These are phyloP conservation scores for Rhododendron griersonianum DNA, from an alignment of 148 eudicot species.

Conservation along the genomic window DNA sequence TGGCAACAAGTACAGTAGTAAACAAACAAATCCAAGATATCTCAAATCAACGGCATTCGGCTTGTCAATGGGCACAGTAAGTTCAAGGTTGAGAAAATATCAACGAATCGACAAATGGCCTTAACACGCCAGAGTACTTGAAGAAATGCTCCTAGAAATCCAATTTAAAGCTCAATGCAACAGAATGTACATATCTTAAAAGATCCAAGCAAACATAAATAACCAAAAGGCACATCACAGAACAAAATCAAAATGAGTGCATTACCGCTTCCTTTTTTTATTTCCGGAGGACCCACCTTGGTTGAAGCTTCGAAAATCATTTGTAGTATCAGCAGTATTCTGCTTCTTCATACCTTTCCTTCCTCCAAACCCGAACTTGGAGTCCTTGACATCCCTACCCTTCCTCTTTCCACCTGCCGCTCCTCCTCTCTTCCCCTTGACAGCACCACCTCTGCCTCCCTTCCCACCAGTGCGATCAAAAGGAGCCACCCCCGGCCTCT, in stretches of 20 bases:
- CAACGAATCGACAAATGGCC: background rate
- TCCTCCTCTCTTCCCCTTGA: constrained; percentile 44
- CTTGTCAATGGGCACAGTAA: background rate
- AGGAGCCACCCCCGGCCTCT: constrained; percentile 54
- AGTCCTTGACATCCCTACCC: constrained; percentile 48
- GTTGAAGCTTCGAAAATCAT: constrained; percentile 52
- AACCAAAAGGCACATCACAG: background rate
- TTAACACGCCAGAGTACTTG: background rate
- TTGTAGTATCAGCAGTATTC: constrained; percentile 74
- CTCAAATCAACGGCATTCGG: background rate
- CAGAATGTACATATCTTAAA: background rate
- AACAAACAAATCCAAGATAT: background rate
- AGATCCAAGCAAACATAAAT: background rate
- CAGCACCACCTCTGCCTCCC: constrained; percentile 28
- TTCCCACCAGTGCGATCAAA: constrained; percentile 92
- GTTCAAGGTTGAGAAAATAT: background rate
- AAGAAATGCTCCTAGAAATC: background rate
- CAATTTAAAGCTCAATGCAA: background rate
- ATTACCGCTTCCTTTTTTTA: constrained; percentile 54
- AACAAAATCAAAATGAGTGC: background rate
- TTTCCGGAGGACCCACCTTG: constrained; percentile 26
- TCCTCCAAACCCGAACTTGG: constrained; percentile 84
- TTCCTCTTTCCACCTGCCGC: constrained; percentile 46
- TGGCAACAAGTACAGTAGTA: background rate
- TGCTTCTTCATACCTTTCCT: constrained; percentile 84